Evolutionary conservation across 1,284 basidiomycete genomes (phyloP), one percentile per base, ranked within the genome.

Genomic region (Ustilago bromivora): DNA sequence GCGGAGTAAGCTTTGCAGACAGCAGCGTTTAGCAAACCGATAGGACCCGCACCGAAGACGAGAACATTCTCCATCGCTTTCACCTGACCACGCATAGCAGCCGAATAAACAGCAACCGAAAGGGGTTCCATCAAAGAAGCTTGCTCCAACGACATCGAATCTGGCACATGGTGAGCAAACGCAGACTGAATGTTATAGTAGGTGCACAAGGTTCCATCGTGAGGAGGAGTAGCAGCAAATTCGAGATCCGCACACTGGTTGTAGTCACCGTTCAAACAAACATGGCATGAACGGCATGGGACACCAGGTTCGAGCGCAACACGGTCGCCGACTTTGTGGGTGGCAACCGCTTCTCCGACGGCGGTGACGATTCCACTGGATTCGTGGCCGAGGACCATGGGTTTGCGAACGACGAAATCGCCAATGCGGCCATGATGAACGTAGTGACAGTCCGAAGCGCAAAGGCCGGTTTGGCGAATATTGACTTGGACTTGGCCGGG

Each of bases 11-110:
- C 95, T 84, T 92, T 94, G 34, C 94, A 94, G 28, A 95, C 94
- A 4, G 94, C 95, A 91, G 96, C 95, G 85, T 91, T 92, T 40
- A 98, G 90, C 19, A 98, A 89, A 10, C 95, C 95, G 73, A 98
- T 94, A 9, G 96, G 96, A 1, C 96, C 96, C 10, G 89, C 89
- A 61, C 95, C 96, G 81, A 96, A 95, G 67, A 98, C 82, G 41
- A 87, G 76, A 15, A 87, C 87, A 53, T 86, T 87, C 28, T 86
- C 75, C 70, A 82, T 78, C 12, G 81, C 79, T n/a, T 77, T 90
- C 85, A 97, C 89, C 43, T 89, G 88, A 28, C 92, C 95, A 43
- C 95, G 89, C 80, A 90, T 93, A 54, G 91, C 90, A 38, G 97
- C 92, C 1, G 94, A 92, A 87, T 98, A 95, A 13, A 97, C 90